These are phyloP conservation scores for Chaetomium tenue DNA, from an alignment of 495 filamentous ascomycete genomes.

Conservation along the genomic window DNA sequence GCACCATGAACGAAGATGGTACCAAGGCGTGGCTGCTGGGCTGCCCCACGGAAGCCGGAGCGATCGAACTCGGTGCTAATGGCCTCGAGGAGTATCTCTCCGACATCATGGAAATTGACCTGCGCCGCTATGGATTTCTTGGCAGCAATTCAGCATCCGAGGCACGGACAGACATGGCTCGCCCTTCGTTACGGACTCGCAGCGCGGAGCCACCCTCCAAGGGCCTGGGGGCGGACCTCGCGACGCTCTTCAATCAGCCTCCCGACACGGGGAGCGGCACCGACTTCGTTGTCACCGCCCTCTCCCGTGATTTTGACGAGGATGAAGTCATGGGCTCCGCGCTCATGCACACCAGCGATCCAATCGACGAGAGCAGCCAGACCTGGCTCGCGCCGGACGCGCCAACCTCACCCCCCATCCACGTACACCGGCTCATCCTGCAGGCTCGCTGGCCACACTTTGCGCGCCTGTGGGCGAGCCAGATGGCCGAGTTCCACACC, in stretches of 20 bases:
- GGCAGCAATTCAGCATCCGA: constrained; percentile 71
- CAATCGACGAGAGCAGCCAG: constrained; percentile 43
- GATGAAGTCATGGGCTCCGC: constrained; percentile 56
- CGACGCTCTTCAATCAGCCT: constrained; percentile 76
- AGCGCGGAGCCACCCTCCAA: constrained; percentile 51
- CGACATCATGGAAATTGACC: constrained; percentile 87
- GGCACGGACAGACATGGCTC: constrained; percentile 55
- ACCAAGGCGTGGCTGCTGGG: constrained; percentile 97
- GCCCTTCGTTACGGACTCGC: constrained; percentile 44
- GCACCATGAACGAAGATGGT: constrained; percentile 85
- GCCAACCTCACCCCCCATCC: constrained; percentile 77
- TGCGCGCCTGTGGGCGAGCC: constrained; percentile 78
- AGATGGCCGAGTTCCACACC: constrained; percentile 95
- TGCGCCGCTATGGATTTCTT: constrained; percentile 78
- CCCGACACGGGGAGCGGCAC: constrained; percentile 76
- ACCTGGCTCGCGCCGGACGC: constrained; percentile 62
- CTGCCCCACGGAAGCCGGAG: constrained; percentile 65
- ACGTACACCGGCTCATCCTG: constrained; percentile 89
- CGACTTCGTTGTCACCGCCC: constrained; percentile 82
- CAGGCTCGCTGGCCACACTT: constrained; percentile 97
- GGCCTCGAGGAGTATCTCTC: constrained; percentile 82
- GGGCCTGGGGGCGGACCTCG: constrained; percentile 77
- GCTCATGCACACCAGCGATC: constrained; percentile 41
- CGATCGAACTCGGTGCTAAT: constrained; percentile 53
- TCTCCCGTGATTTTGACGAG: constrained; percentile 62